Evolutionary conservation across 345 rosid species (phyloP).

Genomic region (Ailanthus altissimus): DNA sequence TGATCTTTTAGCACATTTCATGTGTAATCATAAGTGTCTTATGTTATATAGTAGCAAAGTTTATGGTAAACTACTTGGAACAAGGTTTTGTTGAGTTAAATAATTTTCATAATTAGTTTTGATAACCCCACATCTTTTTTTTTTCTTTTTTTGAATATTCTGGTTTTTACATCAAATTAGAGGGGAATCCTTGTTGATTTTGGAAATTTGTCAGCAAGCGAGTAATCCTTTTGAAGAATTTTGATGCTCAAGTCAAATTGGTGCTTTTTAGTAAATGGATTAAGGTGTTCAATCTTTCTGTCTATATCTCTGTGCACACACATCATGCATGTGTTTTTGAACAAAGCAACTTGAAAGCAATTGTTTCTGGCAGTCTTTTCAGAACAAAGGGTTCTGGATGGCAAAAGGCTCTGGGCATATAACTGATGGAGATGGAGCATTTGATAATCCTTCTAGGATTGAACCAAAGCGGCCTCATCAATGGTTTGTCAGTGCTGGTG

Average conservation of each 20-base stretch:
- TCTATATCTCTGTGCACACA: not conserved
- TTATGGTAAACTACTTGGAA: too few relatives aligned
- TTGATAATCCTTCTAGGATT: conserved; percentile 53
- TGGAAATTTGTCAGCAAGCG: too few relatives aligned
- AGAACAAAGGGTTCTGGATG: conserved; percentile 73
- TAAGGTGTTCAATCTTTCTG: not conserved
- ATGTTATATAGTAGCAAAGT: too few relatives aligned
- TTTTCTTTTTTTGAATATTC: too few relatives aligned
- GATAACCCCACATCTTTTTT: too few relatives aligned
- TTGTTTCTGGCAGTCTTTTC: conserved; percentile 41
- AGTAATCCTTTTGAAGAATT: not conserved
- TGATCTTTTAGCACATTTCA: too few relatives aligned
- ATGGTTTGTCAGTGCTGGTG: conserved; percentile 69
- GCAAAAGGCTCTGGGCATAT: conserved; percentile 46
- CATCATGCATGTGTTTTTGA: not conserved
- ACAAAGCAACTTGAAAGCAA: conserved; percentile 9
- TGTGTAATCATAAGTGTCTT: too few relatives aligned
- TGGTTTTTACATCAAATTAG: not conserved
- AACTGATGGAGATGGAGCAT: conserved; percentile 52
- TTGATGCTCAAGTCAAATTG: not conserved
- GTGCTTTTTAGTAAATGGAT: not conserved
- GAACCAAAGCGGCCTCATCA: conserved; percentile 69
- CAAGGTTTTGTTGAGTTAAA: too few relatives aligned
- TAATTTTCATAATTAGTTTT: too few relatives aligned
- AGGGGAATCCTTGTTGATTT: not conserved